A percentile compares a stretch with the other conserved stretches of the same genome.
Evolutionary conservation across 495 filamentous ascomycete species (phyloP).

Genomic region (Parachaetomium inaequale): DNA sequence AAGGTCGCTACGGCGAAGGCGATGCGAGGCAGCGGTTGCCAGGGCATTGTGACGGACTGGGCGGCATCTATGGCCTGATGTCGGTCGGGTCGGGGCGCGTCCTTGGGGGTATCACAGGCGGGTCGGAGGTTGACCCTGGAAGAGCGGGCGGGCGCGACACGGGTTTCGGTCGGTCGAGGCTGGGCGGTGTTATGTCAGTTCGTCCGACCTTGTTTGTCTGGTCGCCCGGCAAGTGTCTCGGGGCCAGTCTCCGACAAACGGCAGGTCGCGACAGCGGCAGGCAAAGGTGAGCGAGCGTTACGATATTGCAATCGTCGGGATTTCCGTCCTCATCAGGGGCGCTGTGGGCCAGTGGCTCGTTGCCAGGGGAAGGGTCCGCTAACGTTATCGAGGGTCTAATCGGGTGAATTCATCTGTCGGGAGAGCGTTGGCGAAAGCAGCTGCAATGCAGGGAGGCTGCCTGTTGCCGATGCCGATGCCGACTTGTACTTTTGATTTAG

Average conservation of each 20-base stretch:
- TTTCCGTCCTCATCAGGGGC: constrained; percentile 9
- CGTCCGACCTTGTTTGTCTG: background rate
- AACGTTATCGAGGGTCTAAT: background rate
- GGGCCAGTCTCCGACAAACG: background rate
- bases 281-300: background rate
- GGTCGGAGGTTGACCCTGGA: constrained; percentile 1
- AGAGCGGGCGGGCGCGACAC: background rate
- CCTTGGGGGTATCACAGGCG: constrained; percentile 1
- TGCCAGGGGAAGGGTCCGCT: background rate
- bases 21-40: constrained; percentile 93
- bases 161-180: background rate
- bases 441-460: constrained; percentile 9
- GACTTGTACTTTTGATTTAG: too few relatives aligned
- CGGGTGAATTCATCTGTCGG: background rate
- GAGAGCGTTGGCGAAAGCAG: background rate
- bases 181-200: background rate
- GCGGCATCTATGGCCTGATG: constrained; percentile 28
- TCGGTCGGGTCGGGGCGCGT: background rate
- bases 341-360: background rate
- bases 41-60: constrained; percentile 66
- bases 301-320: constrained; percentile 7
- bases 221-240: background rate
- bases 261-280: too few relatives aligned
- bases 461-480: background rate
- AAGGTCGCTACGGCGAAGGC: constrained; percentile 94